Evolutionary conservation across 2,329 filamentous ascomycete species (phyloP).

Genomic region (Ambrosiella xylebori): DNA sequence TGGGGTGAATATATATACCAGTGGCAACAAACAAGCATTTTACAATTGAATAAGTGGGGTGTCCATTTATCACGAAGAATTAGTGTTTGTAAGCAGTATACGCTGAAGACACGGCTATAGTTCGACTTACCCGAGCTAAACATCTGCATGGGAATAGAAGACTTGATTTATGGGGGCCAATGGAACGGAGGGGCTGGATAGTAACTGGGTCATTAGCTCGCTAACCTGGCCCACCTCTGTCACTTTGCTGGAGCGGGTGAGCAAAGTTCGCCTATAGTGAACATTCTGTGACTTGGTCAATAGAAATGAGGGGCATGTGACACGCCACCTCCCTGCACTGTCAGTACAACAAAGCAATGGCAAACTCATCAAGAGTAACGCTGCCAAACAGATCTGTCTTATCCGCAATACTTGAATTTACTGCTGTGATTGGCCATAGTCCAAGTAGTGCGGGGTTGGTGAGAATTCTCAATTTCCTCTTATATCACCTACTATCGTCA

Average conservation of each 20-base stretch:
- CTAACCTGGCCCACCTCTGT: background rate
- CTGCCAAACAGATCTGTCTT: too few relatives aligned
- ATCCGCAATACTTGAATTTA: too few relatives aligned
- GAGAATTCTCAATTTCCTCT: too few relatives aligned
- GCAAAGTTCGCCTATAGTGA: background rate
- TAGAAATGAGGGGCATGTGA: background rate
- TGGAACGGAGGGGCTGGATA: background rate
- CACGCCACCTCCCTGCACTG: background rate
- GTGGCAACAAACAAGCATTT: too few relatives aligned
- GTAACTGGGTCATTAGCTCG: background rate
- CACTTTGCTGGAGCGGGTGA: background rate
- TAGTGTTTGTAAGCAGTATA: background rate
- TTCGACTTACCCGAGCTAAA: background rate
- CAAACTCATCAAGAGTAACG: too few relatives aligned
- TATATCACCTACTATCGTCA: too few relatives aligned
- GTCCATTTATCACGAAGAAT: background rate
- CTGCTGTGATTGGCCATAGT: too few relatives aligned
- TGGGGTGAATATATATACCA: too few relatives aligned
- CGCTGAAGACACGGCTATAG: background rate
- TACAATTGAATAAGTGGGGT: background rate
- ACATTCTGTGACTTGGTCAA: background rate
- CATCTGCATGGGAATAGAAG: background rate
- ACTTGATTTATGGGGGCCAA: background rate
- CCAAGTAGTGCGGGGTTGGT: too few relatives aligned
- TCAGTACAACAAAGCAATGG: background rate